Evolutionary conservation across 2,329 filamentous ascomycete species (phyloP).

Genomic region (Dryadomyces quercivorus): DNA sequence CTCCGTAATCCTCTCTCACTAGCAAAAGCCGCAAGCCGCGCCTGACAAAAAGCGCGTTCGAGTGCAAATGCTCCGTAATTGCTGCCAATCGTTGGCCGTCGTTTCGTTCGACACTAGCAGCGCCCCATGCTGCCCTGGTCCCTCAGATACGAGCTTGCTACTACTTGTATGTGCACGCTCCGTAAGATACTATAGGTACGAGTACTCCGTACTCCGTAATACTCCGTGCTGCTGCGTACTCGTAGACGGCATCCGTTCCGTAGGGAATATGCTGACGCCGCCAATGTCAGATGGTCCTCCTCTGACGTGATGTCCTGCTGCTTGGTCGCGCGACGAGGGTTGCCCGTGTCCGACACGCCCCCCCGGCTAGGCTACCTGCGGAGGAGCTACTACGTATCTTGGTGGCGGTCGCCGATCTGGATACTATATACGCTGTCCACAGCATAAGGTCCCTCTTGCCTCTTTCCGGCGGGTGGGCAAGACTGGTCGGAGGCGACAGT

Average conservation of each 20-base stretch:
- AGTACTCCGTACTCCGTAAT: neutral
- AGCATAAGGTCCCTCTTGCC: too few species aligned
- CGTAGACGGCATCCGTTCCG: neutral
- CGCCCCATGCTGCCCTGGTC: neutral
- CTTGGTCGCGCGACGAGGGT: neutral
- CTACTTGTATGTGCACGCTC: too few species aligned
- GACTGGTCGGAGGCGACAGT: too few species aligned
- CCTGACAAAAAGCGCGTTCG: neutral
- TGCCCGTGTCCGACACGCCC: neutral
- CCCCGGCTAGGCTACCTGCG: too few species aligned
- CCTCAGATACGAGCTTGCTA: too few species aligned
- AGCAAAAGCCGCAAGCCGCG: neutral
- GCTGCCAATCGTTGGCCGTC: constrained; percentile 5
- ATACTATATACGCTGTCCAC: too few species aligned
- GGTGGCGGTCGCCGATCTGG: too few species aligned
- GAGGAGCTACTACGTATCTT: too few species aligned
- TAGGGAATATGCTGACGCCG: neutral
- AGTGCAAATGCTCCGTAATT: neutral
- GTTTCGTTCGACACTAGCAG: neutral
- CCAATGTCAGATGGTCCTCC: constrained; percentile 1
- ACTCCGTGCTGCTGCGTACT: too few species aligned
- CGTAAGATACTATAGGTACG: too few species aligned
- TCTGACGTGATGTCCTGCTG: neutral
- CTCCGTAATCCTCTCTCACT: neutral
- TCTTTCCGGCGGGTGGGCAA: too few species aligned